A percentile compares a stretch with the other conserved stretches of the same genome.
phyloP scores from a whole-genome alignment of 495 filamentous ascomycete species.

The Diplogelasinospora grovesii region DNA sequence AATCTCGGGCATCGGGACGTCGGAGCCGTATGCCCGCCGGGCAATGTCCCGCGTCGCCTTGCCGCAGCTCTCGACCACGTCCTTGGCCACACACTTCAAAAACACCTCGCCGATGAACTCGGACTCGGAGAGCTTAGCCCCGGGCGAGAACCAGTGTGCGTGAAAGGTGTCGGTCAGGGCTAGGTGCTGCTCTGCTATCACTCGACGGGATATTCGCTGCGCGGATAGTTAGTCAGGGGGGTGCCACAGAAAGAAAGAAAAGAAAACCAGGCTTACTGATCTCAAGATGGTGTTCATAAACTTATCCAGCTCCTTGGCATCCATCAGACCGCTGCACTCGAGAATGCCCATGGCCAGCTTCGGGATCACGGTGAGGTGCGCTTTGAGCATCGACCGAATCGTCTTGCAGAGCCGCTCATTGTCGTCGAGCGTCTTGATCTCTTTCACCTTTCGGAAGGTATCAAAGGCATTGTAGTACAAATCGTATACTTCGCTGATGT shows the following conservation, averaged over 20 bases:
- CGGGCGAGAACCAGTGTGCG: constrained; percentile 83
- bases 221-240: constrained; percentile 2
- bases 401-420: constrained; percentile 85
- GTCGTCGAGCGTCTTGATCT: constrained; percentile 79
- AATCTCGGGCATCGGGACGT: constrained; percentile 68
- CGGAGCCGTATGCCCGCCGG: constrained; percentile 60
- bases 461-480: constrained; percentile 96
- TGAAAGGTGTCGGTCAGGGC: constrained; percentile 96
- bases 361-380: constrained; percentile 90
- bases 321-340: constrained; percentile 75
- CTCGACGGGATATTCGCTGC: constrained; percentile 85
- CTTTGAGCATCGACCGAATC: constrained; percentile 69
- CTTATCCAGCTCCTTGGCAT: constrained; percentile 70
- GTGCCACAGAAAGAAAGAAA: background rate
- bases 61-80: constrained; percentile 80
- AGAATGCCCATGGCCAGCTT: constrained; percentile 89
- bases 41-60: constrained; percentile 63
- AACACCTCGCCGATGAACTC: constrained; percentile 97
- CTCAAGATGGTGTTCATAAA: constrained; percentile 93
- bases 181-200: constrained; percentile 96
- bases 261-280: constrained; percentile 56
- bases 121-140: constrained; percentile 63
- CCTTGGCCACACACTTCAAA: constrained; percentile 84
- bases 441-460: constrained; percentile 69
- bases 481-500: constrained; percentile 92